Percentiles rank a stretch among this genome's conserved stretches.
Conservation (phyloP, 1,139 yeast species). For the Saccharomyces hybrid region DNA sequence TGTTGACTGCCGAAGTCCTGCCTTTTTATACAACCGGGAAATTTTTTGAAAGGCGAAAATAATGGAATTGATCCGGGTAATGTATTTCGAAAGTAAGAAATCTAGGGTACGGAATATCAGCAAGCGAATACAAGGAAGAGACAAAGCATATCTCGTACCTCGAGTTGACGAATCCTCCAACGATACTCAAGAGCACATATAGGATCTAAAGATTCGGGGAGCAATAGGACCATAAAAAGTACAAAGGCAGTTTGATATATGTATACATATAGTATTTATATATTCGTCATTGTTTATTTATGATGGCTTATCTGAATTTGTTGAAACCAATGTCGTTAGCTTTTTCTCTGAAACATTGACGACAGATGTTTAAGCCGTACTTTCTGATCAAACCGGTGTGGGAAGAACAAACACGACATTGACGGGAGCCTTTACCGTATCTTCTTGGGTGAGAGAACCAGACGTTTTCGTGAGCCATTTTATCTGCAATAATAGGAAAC, state of each 20-base stretch:
- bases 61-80: not conserved
- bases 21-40: not conserved
- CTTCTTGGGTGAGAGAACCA: constrained; percentile 99
- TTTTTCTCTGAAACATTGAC: constrained; percentile 99
- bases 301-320: constrained; percentile 78
- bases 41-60: not conserved
- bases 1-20: not conserved
- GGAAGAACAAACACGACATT: constrained; percentile 98
- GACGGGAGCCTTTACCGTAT: constrained; percentile 99
- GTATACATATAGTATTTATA: not conserved
- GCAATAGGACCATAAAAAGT: not conserved
- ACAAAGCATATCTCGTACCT: not conserved
- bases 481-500: not conserved
- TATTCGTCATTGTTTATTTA: not conserved
- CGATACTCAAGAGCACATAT: not conserved
- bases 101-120: not conserved
- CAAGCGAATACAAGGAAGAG: not conserved
- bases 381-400: constrained; percentile 99
- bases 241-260: not conserved
- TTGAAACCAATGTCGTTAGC: constrained; percentile 98
- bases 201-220: not conserved
- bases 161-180: not conserved
- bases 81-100: not conserved
- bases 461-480: constrained; percentile 99
- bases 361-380: constrained; percentile 99